Conservation (phyloP, 768 basidiomycete species). For the Pulveroboletus frians region DNA sequence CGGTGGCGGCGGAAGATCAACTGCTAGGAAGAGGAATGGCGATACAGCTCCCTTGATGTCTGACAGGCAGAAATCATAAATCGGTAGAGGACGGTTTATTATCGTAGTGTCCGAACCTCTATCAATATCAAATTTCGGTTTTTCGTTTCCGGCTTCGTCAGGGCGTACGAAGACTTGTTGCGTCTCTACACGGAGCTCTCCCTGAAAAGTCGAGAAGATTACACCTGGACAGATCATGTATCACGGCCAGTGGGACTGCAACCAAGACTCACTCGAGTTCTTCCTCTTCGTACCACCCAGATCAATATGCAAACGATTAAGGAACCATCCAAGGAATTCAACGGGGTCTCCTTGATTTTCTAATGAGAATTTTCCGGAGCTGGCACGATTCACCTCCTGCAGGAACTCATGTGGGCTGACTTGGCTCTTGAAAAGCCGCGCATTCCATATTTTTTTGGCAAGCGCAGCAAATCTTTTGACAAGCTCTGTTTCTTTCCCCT, state of each 20-base stretch:
- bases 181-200: slow-evolving; percentile 86
- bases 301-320: slow-evolving; percentile 91
- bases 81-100: slow-evolving; percentile 7
- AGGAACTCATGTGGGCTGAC: slow-evolving; percentile 98
- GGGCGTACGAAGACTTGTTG: slow-evolving; percentile 88
- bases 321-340: slow-evolving; percentile 92
- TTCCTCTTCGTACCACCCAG: slow-evolving; percentile 91
- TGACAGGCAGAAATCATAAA: slow-evolving; percentile 32
- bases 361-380: slow-evolving; percentile 84
- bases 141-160: slow-evolving; percentile 67
- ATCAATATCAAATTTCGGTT: slow-evolving; percentile 90
- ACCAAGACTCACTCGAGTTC: slow-evolving; percentile 68
- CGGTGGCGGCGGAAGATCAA: slow-evolving; percentile 96
- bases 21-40: slow-evolving; percentile 92
- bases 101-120: slow-evolving; percentile 55
- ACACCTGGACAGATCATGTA: slow-evolving; percentile 50
- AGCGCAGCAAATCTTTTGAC: slow-evolving; percentile 82
- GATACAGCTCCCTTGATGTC: slow-evolving; percentile 83
- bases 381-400: slow-evolving; percentile 91
- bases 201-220: slow-evolving; percentile 92
- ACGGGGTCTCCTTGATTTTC: slow-evolving; percentile 95
- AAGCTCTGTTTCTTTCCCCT: slow-evolving; percentile 78
- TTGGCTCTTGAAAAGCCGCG: slow-evolving; percentile 93
- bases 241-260: slow-evolving; percentile 15
- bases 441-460: slow-evolving; percentile 95